These are phyloP conservation scores for Verticillium alfalfae DNA, from an alignment of 2,329 filamentous ascomycete genomes.

Conservation along the genomic window DNA sequence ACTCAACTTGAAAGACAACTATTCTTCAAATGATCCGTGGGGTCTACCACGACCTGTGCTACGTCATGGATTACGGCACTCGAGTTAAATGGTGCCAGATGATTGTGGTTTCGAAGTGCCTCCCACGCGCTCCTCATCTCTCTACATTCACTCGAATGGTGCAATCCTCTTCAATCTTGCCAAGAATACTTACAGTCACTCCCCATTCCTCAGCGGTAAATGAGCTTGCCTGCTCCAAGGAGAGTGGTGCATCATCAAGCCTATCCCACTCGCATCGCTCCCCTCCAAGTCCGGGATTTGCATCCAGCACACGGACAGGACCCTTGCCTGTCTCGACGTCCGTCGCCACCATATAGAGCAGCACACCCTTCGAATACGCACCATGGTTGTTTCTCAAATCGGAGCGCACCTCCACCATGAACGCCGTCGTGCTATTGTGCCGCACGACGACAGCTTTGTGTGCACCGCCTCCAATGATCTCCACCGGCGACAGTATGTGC, in stretches of 20 bases:
- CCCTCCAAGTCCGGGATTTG: constrained; percentile 16
- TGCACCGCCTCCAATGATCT: constrained; percentile 9
- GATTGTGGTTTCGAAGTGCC: too few relatives aligned
- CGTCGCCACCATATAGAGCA: constrained; percentile 28
- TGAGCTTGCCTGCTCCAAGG: not conserved
- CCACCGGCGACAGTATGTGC: constrained; percentile 18
- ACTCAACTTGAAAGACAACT: too few relatives aligned
- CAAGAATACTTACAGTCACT: not conserved
- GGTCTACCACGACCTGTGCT: too few relatives aligned
- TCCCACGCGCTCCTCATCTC: too few relatives aligned
- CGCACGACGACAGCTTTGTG: constrained; percentile 22
- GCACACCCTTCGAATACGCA: constrained; percentile 24
- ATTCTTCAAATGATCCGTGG: too few relatives aligned
- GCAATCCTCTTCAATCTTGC: constrained; percentile 1
- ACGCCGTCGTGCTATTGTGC: constrained; percentile 12
- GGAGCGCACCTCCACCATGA: constrained; percentile 25
- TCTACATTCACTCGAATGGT: not conserved
- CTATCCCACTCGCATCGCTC: constrained; percentile 19
- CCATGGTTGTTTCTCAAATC: constrained; percentile 15
- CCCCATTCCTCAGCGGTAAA: not conserved
- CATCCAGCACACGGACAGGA: constrained; percentile 23
- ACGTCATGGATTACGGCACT: too few relatives aligned
- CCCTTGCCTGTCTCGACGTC: constrained; percentile 19
- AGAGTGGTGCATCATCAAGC: constrained; percentile 25
- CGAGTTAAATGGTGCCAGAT: too few relatives aligned